Conservation (phyloP, 768 basidiomycete species). For the Mycena kentingensis region DNA sequence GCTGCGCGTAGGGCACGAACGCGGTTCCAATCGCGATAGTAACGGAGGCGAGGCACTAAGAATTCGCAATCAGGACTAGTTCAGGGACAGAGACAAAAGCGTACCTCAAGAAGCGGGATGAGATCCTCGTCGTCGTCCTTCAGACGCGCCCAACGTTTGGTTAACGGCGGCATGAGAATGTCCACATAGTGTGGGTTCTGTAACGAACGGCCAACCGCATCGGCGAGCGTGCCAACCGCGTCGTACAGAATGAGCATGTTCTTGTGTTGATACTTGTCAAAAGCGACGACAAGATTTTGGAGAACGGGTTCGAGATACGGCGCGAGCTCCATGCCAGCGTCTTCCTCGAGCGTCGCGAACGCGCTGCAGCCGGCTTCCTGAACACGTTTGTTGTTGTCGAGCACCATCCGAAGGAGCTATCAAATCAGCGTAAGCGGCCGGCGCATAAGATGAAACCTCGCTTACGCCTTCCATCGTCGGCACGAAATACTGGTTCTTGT, state of each 20-base stretch:
- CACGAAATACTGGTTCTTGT: slow-evolving; percentile 88
- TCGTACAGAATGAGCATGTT: slow-evolving; percentile 98
- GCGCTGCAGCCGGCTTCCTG: slow-evolving; percentile 99
- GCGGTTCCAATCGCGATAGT: slow-evolving; percentile 92
- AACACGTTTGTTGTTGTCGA: slow-evolving; percentile 98
- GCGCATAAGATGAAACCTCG: slow-evolving; percentile 14
- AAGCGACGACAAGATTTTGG: slow-evolving; percentile 92
- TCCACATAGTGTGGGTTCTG: slow-evolving; percentile 87
- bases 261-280: slow-evolving; percentile 98
- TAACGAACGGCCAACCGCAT: slow-evolving; percentile 89
- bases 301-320: slow-evolving; percentile 96
- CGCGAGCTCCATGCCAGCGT: slow-evolving; percentile 85
- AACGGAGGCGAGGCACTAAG: slow-evolving; percentile 93
- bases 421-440: slow-evolving; percentile 3
- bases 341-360: slow-evolving; percentile 97
- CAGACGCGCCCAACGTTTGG: slow-evolving; percentile 85
- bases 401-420: slow-evolving; percentile 95
- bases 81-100: slow-evolving; percentile 17
- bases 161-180: slow-evolving; percentile 94
- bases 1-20: slow-evolving; percentile 85
- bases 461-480: slow-evolving; percentile 97
- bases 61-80: neutral
- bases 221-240: slow-evolving; percentile 97
- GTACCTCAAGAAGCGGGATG: slow-evolving; percentile 92
- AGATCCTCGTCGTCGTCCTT: slow-evolving; percentile 91